Conservation (phyloP, 2,329 filamentous ascomycete genomes). For the Tothia fuscella region DNA sequence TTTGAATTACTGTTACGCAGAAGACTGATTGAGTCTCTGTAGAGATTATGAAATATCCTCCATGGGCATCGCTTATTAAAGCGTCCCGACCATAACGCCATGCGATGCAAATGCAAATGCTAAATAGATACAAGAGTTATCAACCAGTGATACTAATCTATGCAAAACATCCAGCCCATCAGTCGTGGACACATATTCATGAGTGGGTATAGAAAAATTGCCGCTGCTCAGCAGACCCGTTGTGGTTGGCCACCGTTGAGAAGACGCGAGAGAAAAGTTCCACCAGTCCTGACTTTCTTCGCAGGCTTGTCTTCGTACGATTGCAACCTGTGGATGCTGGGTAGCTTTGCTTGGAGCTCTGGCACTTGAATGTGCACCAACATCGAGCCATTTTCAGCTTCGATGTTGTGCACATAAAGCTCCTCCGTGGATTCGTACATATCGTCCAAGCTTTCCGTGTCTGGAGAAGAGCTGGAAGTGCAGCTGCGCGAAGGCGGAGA, state of each 20-base stretch:
- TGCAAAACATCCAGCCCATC: neutral
- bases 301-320: conserved; percentile 25
- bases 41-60: no score
- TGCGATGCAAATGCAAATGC: conserved; percentile 2
- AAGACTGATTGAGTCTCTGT: no score
- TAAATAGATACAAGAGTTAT: no score
- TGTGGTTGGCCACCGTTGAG: conserved; percentile 7
- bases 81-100: no score
- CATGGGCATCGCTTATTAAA: no score
- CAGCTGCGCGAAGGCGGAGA: conserved; percentile 19
- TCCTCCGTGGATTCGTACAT: conserved; percentile 14
- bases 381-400: conserved; percentile 28
- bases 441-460: conserved; percentile 23
- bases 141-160: conserved; percentile 2
- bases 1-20: no score
- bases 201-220: conserved; percentile 1
- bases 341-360: conserved; percentile 20
- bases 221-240: conserved; percentile 1
- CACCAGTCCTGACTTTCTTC: conserved; percentile 26
- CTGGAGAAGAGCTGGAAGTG: conserved; percentile 23
- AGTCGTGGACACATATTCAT: conserved; percentile 3
- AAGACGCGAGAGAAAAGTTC: conserved; percentile 10
- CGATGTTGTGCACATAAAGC: conserved; percentile 28
- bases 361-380: conserved; percentile 31
- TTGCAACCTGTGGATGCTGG: conserved; percentile 21